Base-by-base conservation (phyloP, 108 stramenopile species). In the Poteriospumella lacustris region DNA sequence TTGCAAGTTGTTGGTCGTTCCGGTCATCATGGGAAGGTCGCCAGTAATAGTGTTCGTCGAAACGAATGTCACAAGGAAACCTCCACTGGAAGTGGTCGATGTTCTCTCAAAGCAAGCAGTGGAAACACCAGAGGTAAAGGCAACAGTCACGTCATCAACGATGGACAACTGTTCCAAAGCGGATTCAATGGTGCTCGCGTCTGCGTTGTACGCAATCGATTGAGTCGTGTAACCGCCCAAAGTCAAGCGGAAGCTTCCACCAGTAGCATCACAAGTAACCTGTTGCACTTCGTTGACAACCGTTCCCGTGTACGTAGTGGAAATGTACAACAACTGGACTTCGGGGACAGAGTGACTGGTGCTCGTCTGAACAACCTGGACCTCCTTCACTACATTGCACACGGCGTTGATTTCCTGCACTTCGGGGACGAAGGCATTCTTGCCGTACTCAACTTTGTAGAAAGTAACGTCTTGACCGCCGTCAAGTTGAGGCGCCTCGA, bases 401-500 rank as follows among this genome's bases (percentile, higher is more conserved):
- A 5, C 3, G 9, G 90, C 43, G 1, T 78, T 78, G 31, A 91
- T 43, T 40, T 80, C 75, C 59, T 87, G 87, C 42, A 86, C 80
- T 59, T 92, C 92, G 26, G 88, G 83, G 39, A 39, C 70, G 72
- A 93, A 90, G 15, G 88, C 86, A 2, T 75, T 47, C 15, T 79
- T 86, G 15, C 85, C 87, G 79, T 90, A 91, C 76, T 92, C 92
- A 28, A 92, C 85, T 31, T 85, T 81, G 60, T 90, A 91, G 42
- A 86, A 68, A 56, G 85, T 83, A 0, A 92, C 68, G 29, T 58
- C 80, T 3, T 82, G 83, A 5, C 89, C 91, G 44, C 91, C 91
- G 52, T 82, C 83, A 58, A 82, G 77, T 58, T 59, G 59, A 2
- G 91, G 92, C 24, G 83, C 77, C 59, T 75, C 59, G 38, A 92